These are phyloP conservation scores for Tephrocybe sp. DNA, from an alignment of 768 basidiomycete species.

Conservation along the genomic window DNA sequence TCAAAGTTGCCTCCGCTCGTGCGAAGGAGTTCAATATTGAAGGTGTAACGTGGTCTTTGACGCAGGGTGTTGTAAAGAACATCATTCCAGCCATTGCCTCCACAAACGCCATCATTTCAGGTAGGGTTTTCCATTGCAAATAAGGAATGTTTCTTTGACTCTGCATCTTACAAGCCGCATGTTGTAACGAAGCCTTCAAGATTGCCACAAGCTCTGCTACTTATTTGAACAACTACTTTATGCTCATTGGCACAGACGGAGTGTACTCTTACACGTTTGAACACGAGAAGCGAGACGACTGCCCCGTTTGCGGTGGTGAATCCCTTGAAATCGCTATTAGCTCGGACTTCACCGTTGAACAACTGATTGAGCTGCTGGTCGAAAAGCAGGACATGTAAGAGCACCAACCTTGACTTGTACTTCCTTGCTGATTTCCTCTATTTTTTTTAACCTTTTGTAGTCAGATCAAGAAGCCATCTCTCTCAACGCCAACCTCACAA, in stretches of 20 bases:
- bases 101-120: conserved; percentile 97
- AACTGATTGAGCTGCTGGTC: conserved; percentile 82
- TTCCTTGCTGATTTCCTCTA: conserved; percentile 7
- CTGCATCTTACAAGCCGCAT: conserved; percentile 67
- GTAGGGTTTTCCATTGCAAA: conserved; percentile 36
- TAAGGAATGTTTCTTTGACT: neutral
- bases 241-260: conserved; percentile 96
- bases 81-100: conserved; percentile 99
- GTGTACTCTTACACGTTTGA: conserved; percentile 98
- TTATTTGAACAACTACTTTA: conserved; percentile 96
- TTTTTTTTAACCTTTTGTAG: conserved; percentile 39
- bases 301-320: conserved; percentile 97
- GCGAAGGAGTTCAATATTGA: conserved; percentile 96
- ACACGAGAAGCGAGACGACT: conserved; percentile 89
- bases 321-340: conserved; percentile 71
- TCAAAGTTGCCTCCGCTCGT: conserved; percentile 73
- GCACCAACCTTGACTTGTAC: neutral
- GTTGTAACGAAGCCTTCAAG: conserved; percentile 99
- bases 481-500: conserved; percentile 72
- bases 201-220: conserved; percentile 95
- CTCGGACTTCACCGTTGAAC: conserved; percentile 77
- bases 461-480: conserved; percentile 95
- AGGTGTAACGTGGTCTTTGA: conserved; percentile 96
- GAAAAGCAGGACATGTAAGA: conserved; percentile 91
- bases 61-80: conserved; percentile 99